Evolutionary conservation across 2,329 filamentous ascomycete genomes (phyloP).

Genomic region (Fusarium sambucinum): DNA sequence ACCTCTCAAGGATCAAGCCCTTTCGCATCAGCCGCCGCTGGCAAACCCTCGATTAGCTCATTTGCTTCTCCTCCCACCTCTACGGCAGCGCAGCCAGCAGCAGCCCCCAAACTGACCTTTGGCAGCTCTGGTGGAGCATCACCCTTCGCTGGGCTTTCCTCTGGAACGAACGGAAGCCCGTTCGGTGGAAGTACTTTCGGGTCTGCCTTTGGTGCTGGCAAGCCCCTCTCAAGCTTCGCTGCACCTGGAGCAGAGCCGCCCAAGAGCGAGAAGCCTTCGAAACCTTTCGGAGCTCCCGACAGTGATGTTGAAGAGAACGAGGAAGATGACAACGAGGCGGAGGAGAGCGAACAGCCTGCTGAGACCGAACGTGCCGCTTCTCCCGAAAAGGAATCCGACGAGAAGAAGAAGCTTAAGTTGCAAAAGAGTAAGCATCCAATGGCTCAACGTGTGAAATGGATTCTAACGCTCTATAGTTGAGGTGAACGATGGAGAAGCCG

Average conservation of each 20-base stretch:
- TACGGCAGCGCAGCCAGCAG: constrained; percentile 44
- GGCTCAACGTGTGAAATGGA: not conserved
- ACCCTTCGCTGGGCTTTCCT: constrained; percentile 61
- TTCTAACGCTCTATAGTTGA: constrained; percentile 62
- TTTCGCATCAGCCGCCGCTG: constrained; percentile 59
- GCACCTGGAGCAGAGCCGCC: constrained; percentile 65
- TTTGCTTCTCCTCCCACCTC: constrained; percentile 50
- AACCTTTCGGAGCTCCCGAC: constrained; percentile 82
- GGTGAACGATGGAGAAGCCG: constrained; percentile 88
- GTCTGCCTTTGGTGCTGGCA: constrained; percentile 55
- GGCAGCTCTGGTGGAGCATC: constrained; percentile 57
- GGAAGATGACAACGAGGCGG: constrained; percentile 54
- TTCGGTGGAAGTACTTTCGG: constrained; percentile 57
- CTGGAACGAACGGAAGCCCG: constrained; percentile 56
- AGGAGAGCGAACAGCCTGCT: constrained; percentile 59
- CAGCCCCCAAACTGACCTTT: constrained; percentile 64
- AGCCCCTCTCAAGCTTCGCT: constrained; percentile 75
- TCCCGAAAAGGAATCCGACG: constrained; percentile 68
- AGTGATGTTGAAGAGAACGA: constrained; percentile 69
- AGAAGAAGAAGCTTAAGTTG: constrained; percentile 74
- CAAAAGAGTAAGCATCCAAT: constrained; percentile 71
- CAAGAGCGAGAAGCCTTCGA: constrained; percentile 71
- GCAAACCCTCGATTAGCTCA: constrained; percentile 53
- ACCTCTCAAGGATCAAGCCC: constrained; percentile 60
- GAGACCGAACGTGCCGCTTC: constrained; percentile 60